These are phyloP conservation scores for Plasmopara muralis DNA, from an alignment of 352 stramenopile genomes.

Conservation along the genomic window DNA sequence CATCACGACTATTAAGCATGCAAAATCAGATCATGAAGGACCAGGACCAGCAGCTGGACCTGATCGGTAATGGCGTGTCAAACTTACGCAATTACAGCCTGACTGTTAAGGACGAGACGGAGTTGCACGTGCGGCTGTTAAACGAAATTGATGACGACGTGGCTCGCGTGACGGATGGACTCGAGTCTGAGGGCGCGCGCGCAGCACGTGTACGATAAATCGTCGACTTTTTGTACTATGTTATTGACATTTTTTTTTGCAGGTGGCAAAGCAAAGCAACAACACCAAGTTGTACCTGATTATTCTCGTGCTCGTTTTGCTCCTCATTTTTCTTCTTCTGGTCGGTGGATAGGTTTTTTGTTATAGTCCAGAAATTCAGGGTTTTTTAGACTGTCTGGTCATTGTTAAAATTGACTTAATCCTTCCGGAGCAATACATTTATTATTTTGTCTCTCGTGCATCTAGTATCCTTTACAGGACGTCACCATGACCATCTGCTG, in stretches of 20 bases:
- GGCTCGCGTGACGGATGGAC: slow-evolving; percentile 71
- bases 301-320: slow-evolving; percentile 80
- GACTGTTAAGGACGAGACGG: slow-evolving; percentile 86
- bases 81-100: slow-evolving; percentile 84
- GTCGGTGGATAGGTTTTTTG: slow-evolving; percentile 56
- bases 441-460: too few species aligned
- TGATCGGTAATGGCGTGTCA: slow-evolving; percentile 74
- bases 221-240: slow-evolving; percentile 12
- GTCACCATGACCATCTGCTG: slow-evolving; percentile 24
- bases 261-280: slow-evolving; percentile 92
- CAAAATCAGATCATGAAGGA: slow-evolving; percentile 90
- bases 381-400: background rate
- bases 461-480: too few species aligned
- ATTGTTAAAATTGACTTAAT: too few species aligned
- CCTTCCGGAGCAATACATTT: too few species aligned
- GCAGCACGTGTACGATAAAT: slow-evolving; percentile 47
- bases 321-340: slow-evolving; percentile 86
- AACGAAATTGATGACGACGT: slow-evolving; percentile 87
- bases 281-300: slow-evolving; percentile 92
- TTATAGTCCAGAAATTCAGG: slow-evolving; percentile 16
- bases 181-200: slow-evolving; percentile 74
- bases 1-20: slow-evolving; percentile 60
- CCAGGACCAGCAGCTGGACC: slow-evolving; percentile 79
- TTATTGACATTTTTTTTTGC: slow-evolving; percentile 4
- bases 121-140: slow-evolving; percentile 83